phyloP scores from a whole-genome alignment of 805 yeast species.

The Wickerhamiella slavikovae region DNA sequence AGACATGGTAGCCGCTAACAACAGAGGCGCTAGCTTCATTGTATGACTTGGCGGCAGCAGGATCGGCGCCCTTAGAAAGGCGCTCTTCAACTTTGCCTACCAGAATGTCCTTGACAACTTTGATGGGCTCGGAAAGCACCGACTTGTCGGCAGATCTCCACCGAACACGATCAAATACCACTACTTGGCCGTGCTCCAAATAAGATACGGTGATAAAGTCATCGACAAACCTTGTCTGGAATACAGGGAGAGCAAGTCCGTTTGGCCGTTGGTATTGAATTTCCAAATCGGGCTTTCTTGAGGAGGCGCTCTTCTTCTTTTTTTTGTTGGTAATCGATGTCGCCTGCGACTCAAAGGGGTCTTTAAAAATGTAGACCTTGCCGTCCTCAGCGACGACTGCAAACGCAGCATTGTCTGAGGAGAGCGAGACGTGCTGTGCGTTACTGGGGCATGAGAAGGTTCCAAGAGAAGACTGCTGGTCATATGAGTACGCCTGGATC shows the following conservation, averaged over 20 bases:
- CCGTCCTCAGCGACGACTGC: constrained; percentile 60
- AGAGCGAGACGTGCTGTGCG: constrained; percentile 22
- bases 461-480: constrained; percentile 23
- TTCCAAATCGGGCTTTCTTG: constrained; percentile 3
- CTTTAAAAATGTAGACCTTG: constrained; percentile 43
- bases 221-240: constrained; percentile 6
- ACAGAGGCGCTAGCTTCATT: constrained; percentile 17
- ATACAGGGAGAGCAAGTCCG: constrained; percentile 4
- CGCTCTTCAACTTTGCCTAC: constrained; percentile 11
- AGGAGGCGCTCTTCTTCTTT: constrained; percentile 4
- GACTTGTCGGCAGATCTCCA: constrained; percentile 17
- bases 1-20: constrained; percentile 19
- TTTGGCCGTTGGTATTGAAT: constrained; percentile 3
- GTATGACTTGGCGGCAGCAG: constrained; percentile 23
- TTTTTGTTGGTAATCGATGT: constrained; percentile 3
- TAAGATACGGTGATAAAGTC: constrained; percentile 9
- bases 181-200: constrained; percentile 17
- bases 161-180: constrained; percentile 16
- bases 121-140: constrained; percentile 1
- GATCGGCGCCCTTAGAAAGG: constrained; percentile 18
- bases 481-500: constrained; percentile 43
- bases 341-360: constrained; percentile 21
- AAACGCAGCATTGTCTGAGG: constrained; percentile 16
- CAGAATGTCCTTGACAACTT: constrained; percentile 5
- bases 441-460: constrained; percentile 57